These are phyloP conservation scores for Debaryomyces maramus DNA, from an alignment of 805 yeast genomes.

Conservation along the genomic window DNA sequence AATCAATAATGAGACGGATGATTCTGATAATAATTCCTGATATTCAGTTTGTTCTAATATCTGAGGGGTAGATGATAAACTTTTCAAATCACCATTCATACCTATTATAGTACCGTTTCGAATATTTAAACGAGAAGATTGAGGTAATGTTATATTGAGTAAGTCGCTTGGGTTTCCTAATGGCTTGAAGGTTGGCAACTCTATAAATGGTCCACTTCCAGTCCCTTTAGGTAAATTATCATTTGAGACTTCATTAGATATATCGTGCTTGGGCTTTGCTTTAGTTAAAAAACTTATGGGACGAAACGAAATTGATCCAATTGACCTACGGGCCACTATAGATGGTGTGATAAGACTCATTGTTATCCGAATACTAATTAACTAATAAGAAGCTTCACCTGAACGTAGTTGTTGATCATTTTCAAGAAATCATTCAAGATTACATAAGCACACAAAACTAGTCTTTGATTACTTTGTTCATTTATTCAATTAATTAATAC, in stretches of 20 bases:
- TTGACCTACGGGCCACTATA: not conserved
- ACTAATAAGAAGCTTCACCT: too few species aligned
- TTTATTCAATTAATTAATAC: too few species aligned
- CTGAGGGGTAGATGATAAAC: slow-evolving; percentile 17
- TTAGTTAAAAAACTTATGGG: not conserved
- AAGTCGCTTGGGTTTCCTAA: slow-evolving; percentile 40
- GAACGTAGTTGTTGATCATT: not conserved
- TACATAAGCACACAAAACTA: not conserved
- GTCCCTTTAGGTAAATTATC: slow-evolving; percentile 34
- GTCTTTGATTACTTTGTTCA: too few species aligned
- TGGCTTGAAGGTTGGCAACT: slow-evolving; percentile 42
- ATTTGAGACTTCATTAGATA: slow-evolving; percentile 10
- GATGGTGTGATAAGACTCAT: too few species aligned
- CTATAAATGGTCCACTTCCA: slow-evolving; percentile 48
- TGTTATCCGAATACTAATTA: too few species aligned
- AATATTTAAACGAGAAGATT: slow-evolving; percentile 37
- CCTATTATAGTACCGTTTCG: slow-evolving; percentile 43
- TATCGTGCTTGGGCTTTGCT: slow-evolving; percentile 1
- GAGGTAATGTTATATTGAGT: slow-evolving; percentile 45
- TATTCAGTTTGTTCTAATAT: slow-evolving; percentile 8
- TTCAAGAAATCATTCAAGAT: not conserved
- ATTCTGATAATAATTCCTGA: slow-evolving; percentile 13
- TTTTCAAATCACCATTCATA: slow-evolving; percentile 41
- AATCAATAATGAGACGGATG: slow-evolving; percentile 23
- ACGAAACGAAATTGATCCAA: not conserved